Evolutionary conservation across 2,329 filamentous ascomycete genomes (phyloP).

Genomic region (Dissoconium aciculare): DNA sequence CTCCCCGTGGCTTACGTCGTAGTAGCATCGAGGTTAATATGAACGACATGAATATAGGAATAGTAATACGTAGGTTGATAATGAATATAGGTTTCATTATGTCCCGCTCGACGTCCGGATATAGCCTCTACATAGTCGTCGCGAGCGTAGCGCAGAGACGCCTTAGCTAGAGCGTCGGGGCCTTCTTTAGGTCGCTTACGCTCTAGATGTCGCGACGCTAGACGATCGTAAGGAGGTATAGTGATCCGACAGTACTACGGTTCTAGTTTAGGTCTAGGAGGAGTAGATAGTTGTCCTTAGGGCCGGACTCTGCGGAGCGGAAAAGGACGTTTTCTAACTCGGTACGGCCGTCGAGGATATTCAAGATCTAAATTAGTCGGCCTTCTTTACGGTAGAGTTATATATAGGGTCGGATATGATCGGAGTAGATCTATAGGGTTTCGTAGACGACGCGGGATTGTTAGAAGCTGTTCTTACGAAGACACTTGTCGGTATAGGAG

Average conservation of each 20-base stretch:
- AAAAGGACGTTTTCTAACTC: conserved; percentile 89
- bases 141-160: conserved; percentile 59
- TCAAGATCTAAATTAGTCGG: conserved; percentile 84
- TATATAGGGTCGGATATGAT: conserved; percentile 65
- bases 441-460: conserved; percentile 68
- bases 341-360: conserved; percentile 79
- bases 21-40: conserved; percentile 77
- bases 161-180: conserved; percentile 64
- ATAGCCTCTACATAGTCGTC: conserved; percentile 55
- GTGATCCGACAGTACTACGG: conserved; percentile 61
- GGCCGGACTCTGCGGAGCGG: conserved; percentile 29
- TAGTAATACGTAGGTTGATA: conserved; percentile 98
- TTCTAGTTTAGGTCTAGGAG: conserved; percentile 64
- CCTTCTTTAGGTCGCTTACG: conserved; percentile 66
- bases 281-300: conserved; percentile 22
- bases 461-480: conserved; percentile 83
- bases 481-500: conserved; percentile 74
- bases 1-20: conserved; percentile 85
- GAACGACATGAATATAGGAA: conserved; percentile 89
- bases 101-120: conserved; percentile 59
- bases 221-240: conserved; percentile 79
- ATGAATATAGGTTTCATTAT: conserved; percentile 88
- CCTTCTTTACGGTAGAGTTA: conserved; percentile 59
- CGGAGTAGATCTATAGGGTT: conserved; percentile 63
- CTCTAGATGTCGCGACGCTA: conserved; percentile 84